Evolutionary conservation across 23 red algal genomes (phyloP).

Genomic region (Gracilaria gracilis): DNA sequence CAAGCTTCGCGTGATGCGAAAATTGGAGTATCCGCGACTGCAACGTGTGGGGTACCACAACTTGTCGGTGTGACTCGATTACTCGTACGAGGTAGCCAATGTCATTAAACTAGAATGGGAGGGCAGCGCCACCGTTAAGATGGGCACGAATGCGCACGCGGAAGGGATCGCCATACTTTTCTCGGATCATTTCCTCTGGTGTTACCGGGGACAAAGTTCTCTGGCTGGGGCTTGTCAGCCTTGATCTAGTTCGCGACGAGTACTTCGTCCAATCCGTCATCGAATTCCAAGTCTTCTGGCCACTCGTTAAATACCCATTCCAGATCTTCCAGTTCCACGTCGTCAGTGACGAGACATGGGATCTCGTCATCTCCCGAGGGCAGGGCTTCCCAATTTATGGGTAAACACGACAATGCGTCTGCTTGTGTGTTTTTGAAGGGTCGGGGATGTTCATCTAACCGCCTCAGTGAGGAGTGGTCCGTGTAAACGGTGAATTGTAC

Average conservation of each 20-base stretch:
- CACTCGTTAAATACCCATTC: too few relatives aligned
- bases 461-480: slow-evolving; percentile 32
- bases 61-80: too few relatives aligned
- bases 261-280: neutral
- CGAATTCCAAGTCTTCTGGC: too few relatives aligned
- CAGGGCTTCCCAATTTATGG: neutral
- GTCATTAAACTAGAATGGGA: neutral
- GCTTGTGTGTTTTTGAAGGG: slow-evolving; percentile 5
- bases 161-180: neutral
- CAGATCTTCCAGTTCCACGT: too few relatives aligned
- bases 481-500: slow-evolving; percentile 27
- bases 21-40: too few relatives aligned
- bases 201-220: neutral
- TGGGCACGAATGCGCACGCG: neutral
- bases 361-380: neutral
- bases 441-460: slow-evolving; percentile 45
- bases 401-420: slow-evolving; percentile 7
- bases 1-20: neutral
- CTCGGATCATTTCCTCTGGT: neutral
- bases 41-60: too few relatives aligned
- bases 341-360: neutral
- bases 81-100: too few relatives aligned
- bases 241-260: neutral
- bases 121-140: neutral
- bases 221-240: neutral